A percentile compares a stretch with the other conserved stretches of the same genome.
These are phyloP conservation scores for Coprinopsis cinerea DNA, from an alignment of 768 basidiomycete species.

Conservation along the genomic window DNA sequence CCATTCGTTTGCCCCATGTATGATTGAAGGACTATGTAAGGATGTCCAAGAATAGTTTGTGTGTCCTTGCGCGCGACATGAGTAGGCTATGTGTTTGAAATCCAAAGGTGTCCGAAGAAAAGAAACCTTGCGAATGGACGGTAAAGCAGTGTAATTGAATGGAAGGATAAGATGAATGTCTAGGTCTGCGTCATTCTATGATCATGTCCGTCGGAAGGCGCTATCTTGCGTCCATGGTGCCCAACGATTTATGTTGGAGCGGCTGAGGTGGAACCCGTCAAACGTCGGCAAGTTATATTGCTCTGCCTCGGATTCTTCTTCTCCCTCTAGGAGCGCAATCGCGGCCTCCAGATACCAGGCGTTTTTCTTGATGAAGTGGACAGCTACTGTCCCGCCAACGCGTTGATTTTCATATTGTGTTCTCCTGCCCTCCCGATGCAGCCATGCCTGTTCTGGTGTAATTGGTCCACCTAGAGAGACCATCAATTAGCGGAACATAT, in stretches of 20 bases:
- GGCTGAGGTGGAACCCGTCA: too few species aligned
- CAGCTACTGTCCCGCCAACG: slow-evolving; percentile 89
- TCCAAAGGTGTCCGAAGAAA: too few species aligned
- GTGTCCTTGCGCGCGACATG: too few species aligned
- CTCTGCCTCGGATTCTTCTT: slow-evolving; percentile 52
- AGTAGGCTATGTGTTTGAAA: too few species aligned
- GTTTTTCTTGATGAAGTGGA: slow-evolving; percentile 96
- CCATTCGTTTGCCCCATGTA: not conserved
- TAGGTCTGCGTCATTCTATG: too few species aligned
- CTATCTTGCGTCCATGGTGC: too few species aligned
- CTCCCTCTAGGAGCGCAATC: slow-evolving; percentile 77
- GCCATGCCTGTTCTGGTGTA: slow-evolving; percentile 64
- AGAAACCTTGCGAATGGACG: too few species aligned
- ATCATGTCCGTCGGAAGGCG: too few species aligned
- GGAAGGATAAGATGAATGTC: too few species aligned
- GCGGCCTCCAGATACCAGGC: slow-evolving; percentile 97
- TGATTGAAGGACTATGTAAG: not conserved
- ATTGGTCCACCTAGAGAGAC: slow-evolving; percentile 43
- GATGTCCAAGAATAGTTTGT: not conserved
- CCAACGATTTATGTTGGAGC: too few species aligned
- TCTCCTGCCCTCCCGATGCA: slow-evolving; percentile 61
- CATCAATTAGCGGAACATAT: slow-evolving; percentile 4
- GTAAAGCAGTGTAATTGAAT: too few species aligned
- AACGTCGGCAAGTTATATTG: too few species aligned
- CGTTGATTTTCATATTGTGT: slow-evolving; percentile 61